These are phyloP conservation scores for Phylloporus rhodoxanthus DNA, from an alignment of 768 basidiomycete species.

Conservation along the genomic window DNA sequence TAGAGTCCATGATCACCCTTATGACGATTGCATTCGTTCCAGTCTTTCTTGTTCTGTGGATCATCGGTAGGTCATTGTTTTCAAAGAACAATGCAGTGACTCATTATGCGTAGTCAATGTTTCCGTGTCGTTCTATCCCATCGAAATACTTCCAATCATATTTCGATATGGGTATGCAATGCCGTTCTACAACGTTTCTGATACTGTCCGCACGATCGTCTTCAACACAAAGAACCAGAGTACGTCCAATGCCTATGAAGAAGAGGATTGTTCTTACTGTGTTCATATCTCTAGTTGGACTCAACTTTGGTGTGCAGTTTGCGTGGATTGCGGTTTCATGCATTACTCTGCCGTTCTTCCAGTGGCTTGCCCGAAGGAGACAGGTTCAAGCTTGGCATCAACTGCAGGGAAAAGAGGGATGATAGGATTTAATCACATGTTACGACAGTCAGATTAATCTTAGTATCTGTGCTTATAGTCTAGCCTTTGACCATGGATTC, in stretches of 20 bases:
- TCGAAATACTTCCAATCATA: slow-evolving; percentile 50
- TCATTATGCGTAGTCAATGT: slow-evolving; percentile 42
- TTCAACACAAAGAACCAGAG: slow-evolving; percentile 60
- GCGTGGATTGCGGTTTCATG: slow-evolving; percentile 53
- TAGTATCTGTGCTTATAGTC: not conserved
- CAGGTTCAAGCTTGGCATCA: slow-evolving; percentile 20
- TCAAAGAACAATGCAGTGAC: not conserved
- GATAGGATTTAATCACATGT: not conserved
- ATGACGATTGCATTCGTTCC: slow-evolving; percentile 48
- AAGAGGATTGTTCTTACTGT: not conserved
- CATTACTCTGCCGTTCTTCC: slow-evolving; percentile 46
- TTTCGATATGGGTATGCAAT: slow-evolving; percentile 64
- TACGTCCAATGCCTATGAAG: slow-evolving; percentile 27
- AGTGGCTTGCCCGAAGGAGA: slow-evolving; percentile 35
- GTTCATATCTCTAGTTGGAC: slow-evolving; percentile 40
- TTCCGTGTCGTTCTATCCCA: slow-evolving; percentile 51
- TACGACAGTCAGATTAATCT: not conserved
- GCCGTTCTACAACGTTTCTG: slow-evolving; percentile 69
- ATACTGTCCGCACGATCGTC: slow-evolving; percentile 54
- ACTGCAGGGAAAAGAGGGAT: slow-evolving; percentile 10
- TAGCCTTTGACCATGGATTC: not conserved
- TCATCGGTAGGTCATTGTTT: slow-evolving; percentile 42
- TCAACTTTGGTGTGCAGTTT: slow-evolving; percentile 56
- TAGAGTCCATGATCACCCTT: slow-evolving; percentile 55
- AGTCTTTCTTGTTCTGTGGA: slow-evolving; percentile 60